phyloP scores from a whole-genome alignment of 805 yeast species.

The Zygotorulaspora sp. region DNA sequence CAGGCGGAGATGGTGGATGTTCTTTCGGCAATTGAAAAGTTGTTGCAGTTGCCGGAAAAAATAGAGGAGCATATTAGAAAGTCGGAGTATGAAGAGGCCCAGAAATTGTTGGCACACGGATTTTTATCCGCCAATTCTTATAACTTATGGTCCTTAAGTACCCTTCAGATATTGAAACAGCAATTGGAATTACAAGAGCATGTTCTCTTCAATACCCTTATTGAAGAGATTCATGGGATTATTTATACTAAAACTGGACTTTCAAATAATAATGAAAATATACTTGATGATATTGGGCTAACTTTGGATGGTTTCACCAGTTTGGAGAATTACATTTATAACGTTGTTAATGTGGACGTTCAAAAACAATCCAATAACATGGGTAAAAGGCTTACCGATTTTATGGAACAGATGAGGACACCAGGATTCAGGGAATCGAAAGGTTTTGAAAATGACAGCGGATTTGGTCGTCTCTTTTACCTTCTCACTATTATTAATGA shows the following conservation, averaged over 20 bases:
- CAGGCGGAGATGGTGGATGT: constrained; percentile 68
- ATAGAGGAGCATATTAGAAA: constrained; percentile 67
- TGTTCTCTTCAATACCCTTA: constrained; percentile 59
- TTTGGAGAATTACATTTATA: constrained; percentile 51
- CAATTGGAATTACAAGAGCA: constrained; percentile 54
- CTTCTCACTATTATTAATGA: constrained; percentile 55
- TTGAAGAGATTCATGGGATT: constrained; percentile 72
- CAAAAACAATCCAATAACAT: constrained; percentile 44
- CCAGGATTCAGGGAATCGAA: constrained; percentile 3
- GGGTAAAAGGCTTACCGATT: constrained; percentile 36
- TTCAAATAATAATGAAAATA: constrained; percentile 18
- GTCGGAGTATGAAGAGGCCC: constrained; percentile 64
- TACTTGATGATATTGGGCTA: constrained; percentile 21
- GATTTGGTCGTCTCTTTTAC: constrained; percentile 38
- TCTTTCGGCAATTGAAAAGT: constrained; percentile 58
- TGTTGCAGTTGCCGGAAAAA: constrained; percentile 54
- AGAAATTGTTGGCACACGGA: constrained; percentile 47
- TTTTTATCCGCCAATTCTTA: constrained; percentile 45
- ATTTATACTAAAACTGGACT: constrained; percentile 50
- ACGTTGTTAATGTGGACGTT: constrained; percentile 55
- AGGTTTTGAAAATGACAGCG: constrained; percentile 29
- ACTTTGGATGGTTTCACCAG: constrained; percentile 35
- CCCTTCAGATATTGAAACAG: constrained; percentile 46
- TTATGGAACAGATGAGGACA: constrained; percentile 23
- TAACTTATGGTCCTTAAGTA: constrained; percentile 54